Conservation (phyloP, 768 basidiomycete species). For the Phaffia tasmanica region DNA sequence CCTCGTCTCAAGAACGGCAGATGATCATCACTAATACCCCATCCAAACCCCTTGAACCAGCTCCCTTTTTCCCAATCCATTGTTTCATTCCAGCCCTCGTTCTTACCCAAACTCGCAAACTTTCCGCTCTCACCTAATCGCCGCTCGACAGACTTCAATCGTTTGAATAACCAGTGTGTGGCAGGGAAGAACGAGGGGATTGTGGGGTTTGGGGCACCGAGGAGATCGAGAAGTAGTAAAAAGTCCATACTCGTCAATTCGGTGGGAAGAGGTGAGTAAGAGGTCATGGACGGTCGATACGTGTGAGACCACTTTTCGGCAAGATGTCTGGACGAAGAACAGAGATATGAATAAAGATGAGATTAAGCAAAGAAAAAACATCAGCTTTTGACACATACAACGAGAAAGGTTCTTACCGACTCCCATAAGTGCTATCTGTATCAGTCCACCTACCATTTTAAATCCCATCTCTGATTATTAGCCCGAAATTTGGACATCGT, state of each 20-base stretch:
- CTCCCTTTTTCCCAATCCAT: constrained; percentile 52
- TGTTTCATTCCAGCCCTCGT: constrained; percentile 43
- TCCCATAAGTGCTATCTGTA: constrained; percentile 21
- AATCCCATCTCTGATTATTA: too few relatives aligned
- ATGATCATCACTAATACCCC: constrained; percentile 76
- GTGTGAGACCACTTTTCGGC: constrained; percentile 67
- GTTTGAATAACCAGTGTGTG: constrained; percentile 88
- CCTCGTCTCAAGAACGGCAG: constrained; percentile 73
- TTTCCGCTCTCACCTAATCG: constrained; percentile 55
- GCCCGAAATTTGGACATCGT: too few relatives aligned
- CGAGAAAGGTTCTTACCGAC: too few relatives aligned
- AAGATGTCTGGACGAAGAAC: constrained; percentile 53
- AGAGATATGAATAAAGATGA: neutral
- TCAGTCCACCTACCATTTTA: constrained; percentile 13
- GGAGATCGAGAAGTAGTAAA: constrained; percentile 80
- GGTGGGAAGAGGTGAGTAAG: constrained; percentile 45
- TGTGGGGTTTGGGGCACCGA: constrained; percentile 63
- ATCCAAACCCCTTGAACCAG: constrained; percentile 32
- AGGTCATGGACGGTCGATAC: constrained; percentile 13
- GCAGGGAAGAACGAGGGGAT: constrained; percentile 73
- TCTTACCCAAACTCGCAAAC: constrained; percentile 23
- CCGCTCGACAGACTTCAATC: constrained; percentile 58
- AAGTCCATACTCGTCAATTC: constrained; percentile 74
- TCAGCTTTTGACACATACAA: too few relatives aligned
- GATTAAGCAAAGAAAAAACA: too few relatives aligned